phyloP scores from a whole-genome alignment of 805 yeast genomes.

The Pichia cephalocereana region DNA sequence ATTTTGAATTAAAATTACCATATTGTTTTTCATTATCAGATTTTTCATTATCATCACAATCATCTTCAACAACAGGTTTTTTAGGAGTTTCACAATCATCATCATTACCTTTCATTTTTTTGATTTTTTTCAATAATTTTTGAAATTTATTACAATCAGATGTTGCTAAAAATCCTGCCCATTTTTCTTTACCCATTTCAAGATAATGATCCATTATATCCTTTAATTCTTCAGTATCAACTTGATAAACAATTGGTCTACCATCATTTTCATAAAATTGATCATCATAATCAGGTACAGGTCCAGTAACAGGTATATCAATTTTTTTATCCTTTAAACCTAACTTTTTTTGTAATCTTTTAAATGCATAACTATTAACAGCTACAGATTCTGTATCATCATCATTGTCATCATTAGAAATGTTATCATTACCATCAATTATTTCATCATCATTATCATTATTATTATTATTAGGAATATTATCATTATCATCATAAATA shows the following conservation, averaged over 20 bases:
- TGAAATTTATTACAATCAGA: conserved; percentile 19
- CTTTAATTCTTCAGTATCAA: conserved; percentile 19
- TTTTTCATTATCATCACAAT: not conserved
- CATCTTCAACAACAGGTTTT: no score
- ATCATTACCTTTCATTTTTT: conserved; percentile 5
- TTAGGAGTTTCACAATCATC: not conserved
- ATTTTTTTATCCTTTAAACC: not conserved
- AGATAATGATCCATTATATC: conserved; percentile 14
- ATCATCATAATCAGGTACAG: conserved; percentile 15
- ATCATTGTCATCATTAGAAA: conserved; percentile 1
- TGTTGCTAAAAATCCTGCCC: conserved; percentile 22
- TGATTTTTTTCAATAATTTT: conserved; percentile 15
- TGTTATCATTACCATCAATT: not conserved
- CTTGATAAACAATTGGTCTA: conserved; percentile 15
- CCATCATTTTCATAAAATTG: conserved; percentile 15
- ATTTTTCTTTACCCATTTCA: conserved; percentile 19
- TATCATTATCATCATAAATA: not conserved
- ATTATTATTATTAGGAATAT: not conserved
- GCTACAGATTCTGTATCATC: conserved; percentile 1
- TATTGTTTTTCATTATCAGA: not conserved
- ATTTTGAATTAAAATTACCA: not conserved
- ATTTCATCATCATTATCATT: not conserved
- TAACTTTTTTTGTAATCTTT: not conserved
- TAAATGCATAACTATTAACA: not conserved
- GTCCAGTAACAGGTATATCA: conserved; percentile 21